Evolutionary conservation across 2,329 filamentous ascomycete species (phyloP), one percentile per base, ranked within the genome.

Genomic region (Gremmenia infestans): DNA sequence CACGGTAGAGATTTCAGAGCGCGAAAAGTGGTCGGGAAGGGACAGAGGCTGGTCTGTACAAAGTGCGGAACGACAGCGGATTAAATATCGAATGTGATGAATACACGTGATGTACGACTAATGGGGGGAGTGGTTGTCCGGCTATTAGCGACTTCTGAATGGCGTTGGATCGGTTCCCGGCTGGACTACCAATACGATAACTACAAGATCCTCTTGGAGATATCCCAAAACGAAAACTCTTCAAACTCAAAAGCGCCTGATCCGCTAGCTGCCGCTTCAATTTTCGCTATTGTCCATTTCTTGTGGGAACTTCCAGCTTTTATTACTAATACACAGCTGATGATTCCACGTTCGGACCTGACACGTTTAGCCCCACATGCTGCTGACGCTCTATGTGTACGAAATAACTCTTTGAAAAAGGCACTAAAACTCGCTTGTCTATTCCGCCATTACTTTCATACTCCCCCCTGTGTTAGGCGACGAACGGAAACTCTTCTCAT

Each of bases 1-100:
- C 78, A 79, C 4, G 78, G 81, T 1, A 78, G 72, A 19, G 82
- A 84, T 57, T 90, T 90, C 62, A 81, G 81, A 60, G 80, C 81
- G 1, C 82, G 78, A 61, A 81, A 78, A 57, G 72, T 77, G 4
- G 77, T 74, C 28, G 78, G 77, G 7, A 75, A 73, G 43, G 76
- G 74, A 52, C 81, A 83, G 66, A 76, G 75, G 57, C 70, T 88
- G 60, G 76, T 85, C n/a, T 89, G 86, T 68, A 78, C 78, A 37
- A 77, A 74, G 47, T 89, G 78, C 60, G 77, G 77, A 3, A 69
- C 63, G 45, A 57, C 60, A 11, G 60, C 61, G 6, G 67, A 65
- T 37, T 63, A 47, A 49, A 40, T 32, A 32, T 32, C 9, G 60
- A 43, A 55, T 47, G 14, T 14, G 36, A 48, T 50, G n/a, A 40